Percentiles rank a stretch among this genome's conserved stretches.
These are phyloP conservation scores for Sporothrix brasiliensis DNA, from an alignment of 2,329 filamentous ascomycete species.

Conservation along the genomic window DNA sequence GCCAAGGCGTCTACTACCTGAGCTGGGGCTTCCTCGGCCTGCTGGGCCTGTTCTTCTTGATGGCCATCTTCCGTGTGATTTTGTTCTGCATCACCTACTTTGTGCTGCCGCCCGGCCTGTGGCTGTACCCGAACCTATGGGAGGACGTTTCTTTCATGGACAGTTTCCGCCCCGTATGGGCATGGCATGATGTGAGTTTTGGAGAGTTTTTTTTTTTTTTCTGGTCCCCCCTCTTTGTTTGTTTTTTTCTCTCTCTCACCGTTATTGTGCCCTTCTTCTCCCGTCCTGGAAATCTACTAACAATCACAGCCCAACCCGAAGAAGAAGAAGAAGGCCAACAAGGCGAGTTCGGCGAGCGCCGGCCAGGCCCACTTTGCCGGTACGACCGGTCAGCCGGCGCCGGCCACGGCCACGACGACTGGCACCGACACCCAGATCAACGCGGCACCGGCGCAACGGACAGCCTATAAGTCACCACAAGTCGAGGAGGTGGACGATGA, in stretches of 20 bases:
- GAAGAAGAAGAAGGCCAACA: conserved; percentile 61
- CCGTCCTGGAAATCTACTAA: background rate
- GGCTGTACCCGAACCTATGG: conserved; percentile 97
- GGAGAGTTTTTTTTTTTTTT: background rate
- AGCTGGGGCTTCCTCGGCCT: conserved; percentile 91
- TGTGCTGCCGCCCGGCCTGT: conserved; percentile 80
- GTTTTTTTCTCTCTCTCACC: conserved; percentile 27
- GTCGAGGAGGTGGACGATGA: conserved; percentile 47
- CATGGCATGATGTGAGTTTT: conserved; percentile 86
- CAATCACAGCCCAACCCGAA: conserved; percentile 48
- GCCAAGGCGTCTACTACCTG: conserved; percentile 95
- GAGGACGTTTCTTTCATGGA: conserved; percentile 99
- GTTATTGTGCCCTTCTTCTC: too few relatives aligned
- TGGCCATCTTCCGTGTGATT: conserved; percentile 96
- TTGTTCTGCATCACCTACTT: conserved; percentile 94
- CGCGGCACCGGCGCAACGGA: conserved; percentile 46
- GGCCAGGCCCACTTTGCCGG: conserved; percentile 53
- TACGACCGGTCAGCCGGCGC: conserved; percentile 56
- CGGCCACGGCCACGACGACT: conserved; percentile 59
- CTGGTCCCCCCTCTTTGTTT: background rate
- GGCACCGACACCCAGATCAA: conserved; percentile 59
- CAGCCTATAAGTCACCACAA: conserved; percentile 51
- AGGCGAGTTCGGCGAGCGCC: conserved; percentile 42
- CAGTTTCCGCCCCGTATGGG: conserved; percentile 94
- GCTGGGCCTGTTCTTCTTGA: conserved; percentile 90